Evolutionary conservation across 116 monocot genomes (phyloP).

Genomic region (Thalassia testudinum): DNA sequence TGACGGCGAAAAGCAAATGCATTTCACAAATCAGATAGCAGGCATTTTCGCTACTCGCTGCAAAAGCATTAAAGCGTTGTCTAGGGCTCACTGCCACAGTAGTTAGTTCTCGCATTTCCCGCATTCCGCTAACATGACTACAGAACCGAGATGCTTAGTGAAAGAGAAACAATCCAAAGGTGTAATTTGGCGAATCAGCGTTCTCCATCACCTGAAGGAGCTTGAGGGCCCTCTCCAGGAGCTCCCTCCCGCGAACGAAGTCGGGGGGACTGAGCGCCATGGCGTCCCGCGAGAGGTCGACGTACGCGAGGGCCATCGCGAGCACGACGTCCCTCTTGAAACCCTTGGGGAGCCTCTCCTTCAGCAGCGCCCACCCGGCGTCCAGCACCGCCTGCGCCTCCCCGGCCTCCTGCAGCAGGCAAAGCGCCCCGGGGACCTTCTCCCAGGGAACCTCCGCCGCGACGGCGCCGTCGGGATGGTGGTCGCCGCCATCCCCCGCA

Average conservation of each 20-base stretch:
- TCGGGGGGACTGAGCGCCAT: conserved; percentile 66
- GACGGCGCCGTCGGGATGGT: conserved; percentile 30
- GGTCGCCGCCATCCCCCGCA: conserved; percentile 11
- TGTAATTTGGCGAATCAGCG: too few relatives aligned
- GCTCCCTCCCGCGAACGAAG: conserved; percentile 50
- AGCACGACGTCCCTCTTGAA: conserved; percentile 91
- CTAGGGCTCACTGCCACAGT: too few relatives aligned
- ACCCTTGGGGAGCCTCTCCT: conserved; percentile 59
- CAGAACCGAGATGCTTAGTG: too few relatives aligned
- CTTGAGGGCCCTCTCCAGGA: conserved; percentile 81
- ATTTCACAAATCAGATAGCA: too few relatives aligned
- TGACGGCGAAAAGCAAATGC: too few relatives aligned
- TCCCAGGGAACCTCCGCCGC: conserved; percentile 57
- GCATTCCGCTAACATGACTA: too few relatives aligned
- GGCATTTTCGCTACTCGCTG: too few relatives aligned
- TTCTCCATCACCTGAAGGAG: conserved; percentile 55
- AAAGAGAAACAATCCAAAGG: too few relatives aligned
- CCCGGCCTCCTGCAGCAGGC: conserved; percentile 74
- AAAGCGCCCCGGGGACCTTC: conserved; percentile 76
- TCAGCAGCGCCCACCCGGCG: conserved; percentile 37
- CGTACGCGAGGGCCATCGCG: conserved; percentile 77
- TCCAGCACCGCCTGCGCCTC: conserved; percentile 52
- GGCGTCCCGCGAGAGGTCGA: conserved; percentile 74
- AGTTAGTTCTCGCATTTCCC: too few relatives aligned
- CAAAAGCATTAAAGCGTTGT: too few relatives aligned